These are phyloP conservation scores for Claviceps pusilla DNA, from an alignment of 2,329 filamentous ascomycete species.

Conservation along the genomic window DNA sequence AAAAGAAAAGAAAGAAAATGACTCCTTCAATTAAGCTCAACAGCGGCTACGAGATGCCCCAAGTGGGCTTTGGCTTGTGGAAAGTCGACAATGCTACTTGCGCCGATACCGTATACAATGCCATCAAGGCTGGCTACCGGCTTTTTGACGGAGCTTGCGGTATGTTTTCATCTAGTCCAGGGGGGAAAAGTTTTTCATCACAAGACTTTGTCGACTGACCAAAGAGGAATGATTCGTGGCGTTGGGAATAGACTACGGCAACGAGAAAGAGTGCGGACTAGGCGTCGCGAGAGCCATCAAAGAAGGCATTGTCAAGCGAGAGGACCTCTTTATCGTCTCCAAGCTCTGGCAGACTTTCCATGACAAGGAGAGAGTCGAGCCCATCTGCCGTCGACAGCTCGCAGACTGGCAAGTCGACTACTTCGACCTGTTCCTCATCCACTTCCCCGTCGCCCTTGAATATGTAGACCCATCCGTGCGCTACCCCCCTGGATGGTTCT, in stretches of 20 bases:
- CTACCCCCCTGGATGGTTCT: constrained; percentile 68
- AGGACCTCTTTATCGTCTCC: constrained; percentile 81
- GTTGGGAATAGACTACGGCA: constrained; percentile 50
- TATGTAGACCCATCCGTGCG: constrained; percentile 67
- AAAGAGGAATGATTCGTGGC: neutral
- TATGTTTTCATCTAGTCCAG: neutral
- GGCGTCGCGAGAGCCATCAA: constrained; percentile 66
- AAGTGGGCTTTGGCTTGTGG: constrained; percentile 68
- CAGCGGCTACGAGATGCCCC: constrained; percentile 55
- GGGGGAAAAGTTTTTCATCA: neutral
- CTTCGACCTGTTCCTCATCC: constrained; percentile 79
- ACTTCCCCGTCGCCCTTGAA: constrained; percentile 77
- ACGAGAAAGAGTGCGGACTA: constrained; percentile 63
- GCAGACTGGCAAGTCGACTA: constrained; percentile 75
- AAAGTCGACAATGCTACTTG: constrained; percentile 63
- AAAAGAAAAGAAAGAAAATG: neutral
- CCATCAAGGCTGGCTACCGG: constrained; percentile 48
- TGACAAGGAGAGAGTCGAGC: constrained; percentile 60
- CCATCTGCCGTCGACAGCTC: constrained; percentile 62
- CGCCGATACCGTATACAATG: constrained; percentile 65
- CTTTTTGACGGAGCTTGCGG: constrained; percentile 42
- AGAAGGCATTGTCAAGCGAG: constrained; percentile 66
- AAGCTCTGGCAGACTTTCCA: constrained; percentile 94
- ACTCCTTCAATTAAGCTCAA: constrained; percentile 42
- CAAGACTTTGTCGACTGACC: neutral